Evolutionary conservation across 805 yeast species (phyloP).

Genomic region (Pichia pseudocactophila): DNA sequence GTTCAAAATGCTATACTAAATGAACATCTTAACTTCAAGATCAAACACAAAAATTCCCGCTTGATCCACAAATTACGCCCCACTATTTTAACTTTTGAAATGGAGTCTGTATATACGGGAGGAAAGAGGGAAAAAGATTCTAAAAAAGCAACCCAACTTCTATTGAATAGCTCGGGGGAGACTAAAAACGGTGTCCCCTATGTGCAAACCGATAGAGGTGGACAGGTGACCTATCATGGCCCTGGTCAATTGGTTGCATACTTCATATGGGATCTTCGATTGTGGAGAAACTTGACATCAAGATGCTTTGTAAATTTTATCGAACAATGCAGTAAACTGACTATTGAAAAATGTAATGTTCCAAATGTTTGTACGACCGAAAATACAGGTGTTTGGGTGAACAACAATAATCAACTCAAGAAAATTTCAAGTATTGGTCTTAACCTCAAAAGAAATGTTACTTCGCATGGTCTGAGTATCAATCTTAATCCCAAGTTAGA

Average conservation of each 20-base stretch:
- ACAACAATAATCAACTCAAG: slow-evolving; percentile 19
- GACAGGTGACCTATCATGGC: slow-evolving; percentile 95
- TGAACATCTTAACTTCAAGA: slow-evolving; percentile 37
- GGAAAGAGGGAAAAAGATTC: slow-evolving; percentile 64
- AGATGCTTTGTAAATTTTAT: slow-evolving; percentile 44
- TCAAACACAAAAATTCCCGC: slow-evolving; percentile 17
- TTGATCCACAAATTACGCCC: slow-evolving; percentile 42
- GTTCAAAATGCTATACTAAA: slow-evolving; percentile 50
- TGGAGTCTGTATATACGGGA: slow-evolving; percentile 81
- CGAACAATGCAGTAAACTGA: slow-evolving; percentile 24
- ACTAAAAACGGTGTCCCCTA: slow-evolving; percentile 40
- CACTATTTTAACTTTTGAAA: slow-evolving; percentile 70
- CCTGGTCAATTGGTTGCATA: slow-evolving; percentile 90
- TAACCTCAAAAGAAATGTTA: slow-evolving; percentile 72
- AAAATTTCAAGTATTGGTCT: slow-evolving; percentile 90
- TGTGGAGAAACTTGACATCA: slow-evolving; percentile 42
- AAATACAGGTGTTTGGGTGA: slow-evolving; percentile 86
- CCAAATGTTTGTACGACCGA: slow-evolving; percentile 40
- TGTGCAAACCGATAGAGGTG: slow-evolving; percentile 83
- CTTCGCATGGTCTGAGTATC: slow-evolving; percentile 84
- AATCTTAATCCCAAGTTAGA: slow-evolving; percentile 68
- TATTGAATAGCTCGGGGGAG: slow-evolving; percentile 9
- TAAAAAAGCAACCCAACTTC: slow-evolving; percentile 8
- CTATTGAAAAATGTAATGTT: slow-evolving; percentile 30
- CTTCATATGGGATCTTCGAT: slow-evolving; percentile 62